Conservation (phyloP, 371 early-diverging fungal species). For the Mucor sp. region DNA sequence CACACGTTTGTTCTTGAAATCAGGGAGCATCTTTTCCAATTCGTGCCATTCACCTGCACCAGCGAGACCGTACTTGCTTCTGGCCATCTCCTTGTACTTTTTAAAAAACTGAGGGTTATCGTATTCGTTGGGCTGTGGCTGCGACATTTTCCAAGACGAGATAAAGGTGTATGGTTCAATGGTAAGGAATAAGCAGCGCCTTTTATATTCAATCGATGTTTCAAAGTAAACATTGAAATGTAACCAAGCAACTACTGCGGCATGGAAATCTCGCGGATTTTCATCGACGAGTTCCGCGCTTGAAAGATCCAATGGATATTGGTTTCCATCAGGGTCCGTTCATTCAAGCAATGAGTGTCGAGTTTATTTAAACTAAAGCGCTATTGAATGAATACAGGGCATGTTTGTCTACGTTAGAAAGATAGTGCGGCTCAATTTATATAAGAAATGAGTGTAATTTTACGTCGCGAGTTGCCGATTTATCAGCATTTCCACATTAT, state of each 20-base stretch:
- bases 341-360: too few relatives aligned
- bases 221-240: too few relatives aligned
- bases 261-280: neutral
- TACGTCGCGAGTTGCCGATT: too few relatives aligned
- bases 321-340: too few relatives aligned
- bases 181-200: neutral
- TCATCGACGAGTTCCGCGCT: too few relatives aligned
- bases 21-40: constrained; percentile 17
- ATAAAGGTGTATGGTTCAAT: neutral
- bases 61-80: constrained; percentile 17
- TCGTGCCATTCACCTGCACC: constrained; percentile 26
- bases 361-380: too few relatives aligned
- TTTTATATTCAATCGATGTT: neutral
- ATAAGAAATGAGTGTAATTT: too few relatives aligned
- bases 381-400: too few relatives aligned
- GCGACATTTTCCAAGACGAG: neutral
- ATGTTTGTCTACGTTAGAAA: too few relatives aligned
- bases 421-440: too few relatives aligned
- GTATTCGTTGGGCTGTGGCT: constrained; percentile 7
- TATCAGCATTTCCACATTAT: too few relatives aligned
- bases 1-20: constrained; percentile 15
- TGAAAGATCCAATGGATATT: too few relatives aligned
- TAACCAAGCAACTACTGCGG: neutral
- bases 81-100: constrained; percentile 16
- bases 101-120: constrained; percentile 24